Conservation (phyloP, 2,329 filamentous ascomycete genomes). For the Cytospora schulzeri region DNA sequence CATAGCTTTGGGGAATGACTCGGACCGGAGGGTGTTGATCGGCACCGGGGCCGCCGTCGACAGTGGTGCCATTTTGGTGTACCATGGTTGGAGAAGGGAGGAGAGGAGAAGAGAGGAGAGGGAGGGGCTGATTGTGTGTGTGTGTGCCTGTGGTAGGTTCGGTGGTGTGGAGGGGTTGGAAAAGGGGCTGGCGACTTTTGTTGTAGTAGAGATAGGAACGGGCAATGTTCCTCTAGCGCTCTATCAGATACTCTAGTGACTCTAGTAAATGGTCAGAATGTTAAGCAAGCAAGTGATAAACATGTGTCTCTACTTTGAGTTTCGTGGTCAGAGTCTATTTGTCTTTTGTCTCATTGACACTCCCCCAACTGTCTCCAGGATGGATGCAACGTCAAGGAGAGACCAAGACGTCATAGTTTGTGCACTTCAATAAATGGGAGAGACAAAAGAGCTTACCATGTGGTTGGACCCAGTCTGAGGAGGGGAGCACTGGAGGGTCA, state of each 20-base stretch:
- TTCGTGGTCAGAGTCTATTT: constrained; percentile 12
- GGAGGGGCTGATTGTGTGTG: constrained; percentile 21
- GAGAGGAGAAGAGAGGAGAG: not conserved
- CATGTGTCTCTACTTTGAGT: not conserved
- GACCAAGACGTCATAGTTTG: not conserved
- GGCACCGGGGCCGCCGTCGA: constrained; percentile 42
- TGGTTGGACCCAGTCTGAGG: not conserved
- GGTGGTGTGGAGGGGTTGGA: constrained; percentile 17
- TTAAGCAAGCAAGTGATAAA: not conserved
- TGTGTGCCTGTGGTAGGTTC: constrained; percentile 18
- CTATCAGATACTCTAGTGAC: constrained; percentile 2
- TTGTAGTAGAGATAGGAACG: constrained; percentile 1
- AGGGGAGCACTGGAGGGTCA: not conserved
- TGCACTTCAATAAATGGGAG: not conserved
- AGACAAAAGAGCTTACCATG: not conserved
- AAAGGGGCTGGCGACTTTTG: constrained; percentile 5
- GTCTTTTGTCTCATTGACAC: constrained; percentile 14
- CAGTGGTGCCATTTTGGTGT: constrained; percentile 22
- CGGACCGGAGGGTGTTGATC: constrained; percentile 45
- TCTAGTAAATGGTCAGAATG: not conserved
- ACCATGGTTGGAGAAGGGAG: constrained; percentile 10
- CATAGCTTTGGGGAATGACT: constrained; percentile 77
- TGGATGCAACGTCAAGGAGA: not conserved
- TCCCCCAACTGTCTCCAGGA: not conserved
- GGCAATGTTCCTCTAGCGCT: not conserved